Evolutionary conservation across 139 green algal species (phyloP), one percentile per base, ranked within the genome.

Genomic region (Coelastrella sp.): DNA sequence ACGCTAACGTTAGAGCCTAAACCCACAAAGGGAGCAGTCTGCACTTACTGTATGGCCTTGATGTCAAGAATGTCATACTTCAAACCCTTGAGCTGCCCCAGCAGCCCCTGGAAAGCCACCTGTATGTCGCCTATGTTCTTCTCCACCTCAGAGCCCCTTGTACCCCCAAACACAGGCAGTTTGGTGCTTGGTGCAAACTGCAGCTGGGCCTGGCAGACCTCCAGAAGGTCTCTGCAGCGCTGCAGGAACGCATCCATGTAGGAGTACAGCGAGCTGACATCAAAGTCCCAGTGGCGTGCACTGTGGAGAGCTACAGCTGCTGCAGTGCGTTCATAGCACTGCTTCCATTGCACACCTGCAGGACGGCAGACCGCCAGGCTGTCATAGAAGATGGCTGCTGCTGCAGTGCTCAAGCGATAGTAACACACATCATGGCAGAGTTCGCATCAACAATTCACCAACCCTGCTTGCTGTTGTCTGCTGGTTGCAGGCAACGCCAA

Each of bases 221-320:
- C 97, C 80, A 97, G 92, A 92, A 99, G 88, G 91, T 99, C 97
- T 5, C 92, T 93, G 92, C 97, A 99, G 17, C 97, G 94, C 93
- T 99, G 96, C 89, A 97, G 87, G 92, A 99, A 98, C 13, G 97
- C 97, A 68, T 99, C 97, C 32, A 98, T 96, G 89, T 98, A 95
- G 22, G 97, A 96, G 90, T 98, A 98, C 64, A 98, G 95, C 61
- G 93, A 95, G 13, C 88, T 90, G 5, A 92, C 88, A 66, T 97
- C 94, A 75, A 97, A 97, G 85, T 96, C 93, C 96, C 96, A 98
- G 16, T 94, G 94, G 2, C 83, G 84, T 5, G 91, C 68, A 5
- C 77, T 68, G 3, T 89, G 89, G 47, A 80, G 56, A 5, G 91
- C 86, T 11, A 97, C 86, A 7, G 94, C 95, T 2, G 88, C 83